Evolutionary conservation across 1,284 basidiomycete genomes (phyloP).

Genomic region (Ustilago tritici): DNA sequence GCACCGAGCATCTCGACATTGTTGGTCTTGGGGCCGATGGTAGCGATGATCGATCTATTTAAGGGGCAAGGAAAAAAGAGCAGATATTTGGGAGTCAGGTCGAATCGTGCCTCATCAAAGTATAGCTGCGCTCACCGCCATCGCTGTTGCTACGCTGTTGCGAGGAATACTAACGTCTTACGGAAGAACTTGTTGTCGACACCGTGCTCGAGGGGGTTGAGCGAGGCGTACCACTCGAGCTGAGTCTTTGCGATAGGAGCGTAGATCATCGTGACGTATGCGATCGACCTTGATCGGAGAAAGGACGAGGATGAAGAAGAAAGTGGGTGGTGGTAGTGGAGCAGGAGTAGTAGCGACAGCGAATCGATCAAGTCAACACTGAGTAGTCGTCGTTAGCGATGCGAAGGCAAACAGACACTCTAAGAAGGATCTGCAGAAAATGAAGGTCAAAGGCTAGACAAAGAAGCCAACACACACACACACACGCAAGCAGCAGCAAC

Average conservation of each 20-base stretch:
- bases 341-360: background rate
- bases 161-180: slow-evolving; percentile 62
- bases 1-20: slow-evolving; percentile 64
- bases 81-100: background rate
- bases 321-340: slow-evolving; percentile 7
- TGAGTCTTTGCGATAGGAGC: slow-evolving; percentile 63
- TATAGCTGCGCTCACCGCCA: background rate
- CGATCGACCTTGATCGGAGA: slow-evolving; percentile 16
- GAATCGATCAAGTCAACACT: background rate
- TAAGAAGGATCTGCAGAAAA: slow-evolving; percentile 2
- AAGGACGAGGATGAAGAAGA: slow-evolving; percentile 1
- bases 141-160: background rate
- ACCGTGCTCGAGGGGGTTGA: slow-evolving; percentile 68
- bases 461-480: background rate
- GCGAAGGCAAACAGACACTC: background rate
- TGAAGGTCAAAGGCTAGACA: background rate
- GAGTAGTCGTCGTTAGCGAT: background rate
- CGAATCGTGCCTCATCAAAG: background rate
- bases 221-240: slow-evolving; percentile 69
- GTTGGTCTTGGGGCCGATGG: slow-evolving; percentile 69
- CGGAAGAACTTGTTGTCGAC: slow-evolving; percentile 68
- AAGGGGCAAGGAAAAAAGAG: background rate
- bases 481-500: background rate
- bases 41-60: slow-evolving; percentile 66
- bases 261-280: slow-evolving; percentile 52